A percentile compares a stretch with the other conserved stretches of the same genome.
Conservation (phyloP, 2,329 filamentous ascomycete genomes). For the Aspergillus sp. region DNA sequence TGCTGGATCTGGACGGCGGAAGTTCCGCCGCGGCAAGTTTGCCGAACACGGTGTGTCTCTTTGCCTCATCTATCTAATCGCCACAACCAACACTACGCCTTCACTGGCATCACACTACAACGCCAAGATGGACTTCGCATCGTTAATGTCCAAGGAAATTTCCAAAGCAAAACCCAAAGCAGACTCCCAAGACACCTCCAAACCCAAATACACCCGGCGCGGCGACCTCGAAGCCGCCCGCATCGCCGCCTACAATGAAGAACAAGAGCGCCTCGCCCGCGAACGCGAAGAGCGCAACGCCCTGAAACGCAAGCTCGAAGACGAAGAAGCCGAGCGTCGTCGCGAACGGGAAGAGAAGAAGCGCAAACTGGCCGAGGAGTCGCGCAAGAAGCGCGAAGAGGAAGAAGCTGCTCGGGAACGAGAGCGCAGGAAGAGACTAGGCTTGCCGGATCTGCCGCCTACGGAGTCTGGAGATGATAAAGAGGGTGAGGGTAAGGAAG, state of each 20-base stretch:
- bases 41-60: too few relatives aligned
- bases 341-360: conserved; percentile 78
- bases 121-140: conserved; percentile 84
- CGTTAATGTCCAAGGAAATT: conserved; percentile 91
- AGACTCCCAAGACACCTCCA: conserved; percentile 24
- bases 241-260: conserved; percentile 74
- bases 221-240: conserved; percentile 84
- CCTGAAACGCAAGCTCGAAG: conserved; percentile 85
- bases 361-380: conserved; percentile 77
- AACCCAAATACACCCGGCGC: conserved; percentile 80
- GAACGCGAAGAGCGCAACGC: conserved; percentile 69
- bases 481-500: conserved; percentile 31
- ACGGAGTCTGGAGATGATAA: conserved; percentile 22
- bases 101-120: conserved; percentile 22
- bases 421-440: conserved; percentile 71
- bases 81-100: not conserved
- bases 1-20: too few relatives aligned
- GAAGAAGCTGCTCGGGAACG: conserved; percentile 74
- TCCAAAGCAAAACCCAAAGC: conserved; percentile 67
- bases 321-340: conserved; percentile 74
- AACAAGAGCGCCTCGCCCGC: conserved; percentile 73
- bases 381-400: conserved; percentile 67
- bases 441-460: conserved; percentile 71
- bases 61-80: not conserved
- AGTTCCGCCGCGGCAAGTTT: too few relatives aligned